These are phyloP conservation scores for Botrytis squamosa DNA, from an alignment of 2,329 filamentous ascomycete genomes.

Conservation along the genomic window DNA sequence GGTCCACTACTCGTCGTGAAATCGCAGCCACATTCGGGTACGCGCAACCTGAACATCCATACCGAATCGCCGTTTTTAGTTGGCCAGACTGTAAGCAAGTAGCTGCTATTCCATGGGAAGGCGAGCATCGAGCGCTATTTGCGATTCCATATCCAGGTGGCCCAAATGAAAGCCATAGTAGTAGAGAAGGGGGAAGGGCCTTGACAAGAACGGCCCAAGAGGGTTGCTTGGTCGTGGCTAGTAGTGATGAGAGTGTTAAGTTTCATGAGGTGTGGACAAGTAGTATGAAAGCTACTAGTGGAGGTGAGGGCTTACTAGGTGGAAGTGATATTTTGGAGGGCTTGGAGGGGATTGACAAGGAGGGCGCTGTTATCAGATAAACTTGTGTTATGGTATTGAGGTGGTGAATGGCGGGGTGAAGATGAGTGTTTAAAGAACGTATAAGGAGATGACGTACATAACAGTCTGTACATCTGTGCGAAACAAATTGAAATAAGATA, in stretches of 20 bases:
- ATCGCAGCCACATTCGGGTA: conserved; percentile 95
- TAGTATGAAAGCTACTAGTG: conserved; percentile 52
- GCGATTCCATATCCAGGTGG: conserved; percentile 81
- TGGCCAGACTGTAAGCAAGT: conserved; percentile 91
- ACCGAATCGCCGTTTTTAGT: conserved; percentile 86
- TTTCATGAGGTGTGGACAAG: conserved; percentile 94
- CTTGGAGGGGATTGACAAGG: conserved; percentile 75
- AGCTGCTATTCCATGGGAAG: conserved; percentile 79
- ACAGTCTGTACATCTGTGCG: neutral
- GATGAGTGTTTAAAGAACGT: neutral
- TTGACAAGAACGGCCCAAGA: conserved; percentile 61
- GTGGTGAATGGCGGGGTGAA: neutral
- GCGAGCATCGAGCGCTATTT: conserved; percentile 76
- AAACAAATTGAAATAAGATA: neutral
- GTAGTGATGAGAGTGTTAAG: conserved; percentile 88
- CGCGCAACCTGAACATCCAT: conserved; percentile 83
- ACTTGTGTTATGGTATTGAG: neutral
- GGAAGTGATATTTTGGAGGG: conserved; percentile 84
- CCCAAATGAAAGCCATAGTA: conserved; percentile 42
- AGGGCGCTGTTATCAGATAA: conserved; percentile 67
- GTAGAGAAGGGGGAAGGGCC: conserved; percentile 51
- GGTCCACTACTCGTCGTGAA: conserved; percentile 81
- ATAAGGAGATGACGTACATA: too few relatives aligned
- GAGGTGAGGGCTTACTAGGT: conserved; percentile 63
- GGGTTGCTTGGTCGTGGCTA: conserved; percentile 86